phyloP scores from a whole-genome alignment of 371 early-diverging fungal species.

The Paraphysoderma sedebokerense region DNA sequence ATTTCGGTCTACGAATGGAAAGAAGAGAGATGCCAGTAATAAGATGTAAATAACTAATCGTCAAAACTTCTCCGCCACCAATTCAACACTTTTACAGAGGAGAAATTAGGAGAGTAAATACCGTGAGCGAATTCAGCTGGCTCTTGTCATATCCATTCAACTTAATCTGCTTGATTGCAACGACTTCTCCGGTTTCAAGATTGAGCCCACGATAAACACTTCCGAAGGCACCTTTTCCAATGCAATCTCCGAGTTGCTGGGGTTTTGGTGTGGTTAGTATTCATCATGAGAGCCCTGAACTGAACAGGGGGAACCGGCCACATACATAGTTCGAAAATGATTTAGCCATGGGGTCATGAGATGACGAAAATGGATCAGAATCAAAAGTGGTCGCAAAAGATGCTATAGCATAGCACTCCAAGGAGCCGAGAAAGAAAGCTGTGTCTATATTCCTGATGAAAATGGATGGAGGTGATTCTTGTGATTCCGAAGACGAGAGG shows the following conservation, averaged over 20 bases:
- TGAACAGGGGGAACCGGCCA: too few relatives aligned
- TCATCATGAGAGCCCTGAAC: too few relatives aligned
- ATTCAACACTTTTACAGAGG: not conserved
- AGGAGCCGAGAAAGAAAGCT: too few relatives aligned
- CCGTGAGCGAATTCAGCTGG: slow-evolving; percentile 24
- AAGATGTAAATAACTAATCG: not conserved
- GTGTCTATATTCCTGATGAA: too few relatives aligned
- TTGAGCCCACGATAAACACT: slow-evolving; percentile 46
- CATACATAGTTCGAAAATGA: too few relatives aligned
- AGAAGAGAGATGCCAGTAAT: not conserved
- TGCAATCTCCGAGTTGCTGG: slow-evolving; percentile 77
- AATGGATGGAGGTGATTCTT: too few relatives aligned
- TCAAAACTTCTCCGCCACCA: not conserved
- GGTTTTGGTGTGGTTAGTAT: too few relatives aligned
- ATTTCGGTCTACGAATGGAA: slow-evolving; percentile 35
- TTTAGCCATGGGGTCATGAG: too few relatives aligned
- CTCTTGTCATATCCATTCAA: slow-evolving; percentile 39
- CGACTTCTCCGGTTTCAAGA: slow-evolving; percentile 63
- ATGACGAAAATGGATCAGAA: too few relatives aligned
- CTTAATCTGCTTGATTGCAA: slow-evolving; percentile 72
- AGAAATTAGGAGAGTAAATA: not conserved
- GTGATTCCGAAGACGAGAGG: too few relatives aligned
- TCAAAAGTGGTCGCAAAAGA: too few relatives aligned
- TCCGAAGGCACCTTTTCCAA: slow-evolving; percentile 85
- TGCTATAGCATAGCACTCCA: too few relatives aligned